Percentiles rank a stretch among this genome's conserved stretches.
Evolutionary conservation across 805 yeast genomes (phyloP).

Genomic region (Hanseniaspora thailandica): DNA sequence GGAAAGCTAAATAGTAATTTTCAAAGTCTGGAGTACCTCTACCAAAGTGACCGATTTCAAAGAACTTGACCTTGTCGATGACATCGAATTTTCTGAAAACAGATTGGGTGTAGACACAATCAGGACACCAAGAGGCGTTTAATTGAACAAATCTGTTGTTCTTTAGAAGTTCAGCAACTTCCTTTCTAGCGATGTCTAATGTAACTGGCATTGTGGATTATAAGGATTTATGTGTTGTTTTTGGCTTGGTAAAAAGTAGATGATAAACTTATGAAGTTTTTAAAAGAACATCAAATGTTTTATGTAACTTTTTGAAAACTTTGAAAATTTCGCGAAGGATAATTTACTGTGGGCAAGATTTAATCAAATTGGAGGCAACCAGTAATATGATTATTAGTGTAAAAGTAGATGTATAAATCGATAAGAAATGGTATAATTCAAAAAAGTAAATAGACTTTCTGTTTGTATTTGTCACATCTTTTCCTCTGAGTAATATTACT

Average conservation of each 20-base stretch:
- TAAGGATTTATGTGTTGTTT: not conserved
- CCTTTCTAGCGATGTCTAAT: constrained; percentile 10
- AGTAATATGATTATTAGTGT: too few relatives aligned
- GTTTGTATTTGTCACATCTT: too few relatives aligned
- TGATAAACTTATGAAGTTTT: not conserved
- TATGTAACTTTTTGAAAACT: too few relatives aligned
- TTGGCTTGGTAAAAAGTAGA: not conserved
- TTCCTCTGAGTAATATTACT: too few relatives aligned
- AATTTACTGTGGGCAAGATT: too few relatives aligned
- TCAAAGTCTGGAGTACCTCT: constrained; percentile 22
- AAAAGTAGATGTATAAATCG: too few relatives aligned
- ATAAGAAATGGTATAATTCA: too few relatives aligned
- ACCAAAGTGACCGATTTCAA: constrained; percentile 35
- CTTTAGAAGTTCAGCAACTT: constrained; percentile 9
- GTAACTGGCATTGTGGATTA: constrained; percentile 5
- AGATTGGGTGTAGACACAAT: constrained; percentile 51
- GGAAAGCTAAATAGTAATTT: constrained; percentile 27
- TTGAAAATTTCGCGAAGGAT: too few relatives aligned
- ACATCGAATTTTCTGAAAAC: constrained; percentile 46
- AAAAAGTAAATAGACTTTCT: too few relatives aligned
- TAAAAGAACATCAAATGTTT: too few relatives aligned
- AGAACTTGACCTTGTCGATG: constrained; percentile 36
- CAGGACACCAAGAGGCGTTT: constrained; percentile 71
- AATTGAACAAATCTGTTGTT: constrained; percentile 42
- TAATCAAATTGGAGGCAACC: too few relatives aligned